A percentile compares a stretch with the other conserved stretches of the same genome.
Evolutionary conservation across 495 filamentous ascomycete genomes (phyloP).

Genomic region (Neurospora terricola): DNA sequence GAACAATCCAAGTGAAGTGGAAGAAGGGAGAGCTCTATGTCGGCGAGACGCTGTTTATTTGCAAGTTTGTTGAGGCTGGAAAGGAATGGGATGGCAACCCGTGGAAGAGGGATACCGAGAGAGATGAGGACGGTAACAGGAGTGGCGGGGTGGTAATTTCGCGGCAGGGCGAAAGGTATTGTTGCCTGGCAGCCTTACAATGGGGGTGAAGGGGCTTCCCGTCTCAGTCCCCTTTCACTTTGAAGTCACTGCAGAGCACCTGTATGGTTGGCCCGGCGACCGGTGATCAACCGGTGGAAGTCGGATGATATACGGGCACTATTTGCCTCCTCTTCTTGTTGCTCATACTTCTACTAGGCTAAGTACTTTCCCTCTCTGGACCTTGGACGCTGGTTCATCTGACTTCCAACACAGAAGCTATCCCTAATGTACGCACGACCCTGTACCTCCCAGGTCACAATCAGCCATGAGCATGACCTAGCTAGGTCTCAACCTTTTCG

Average conservation of each 20-base stretch:
- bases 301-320: neutral
- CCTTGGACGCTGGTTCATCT: neutral
- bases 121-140: neutral
- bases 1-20: neutral
- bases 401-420: neutral
- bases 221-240: neutral
- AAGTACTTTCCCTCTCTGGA: neutral
- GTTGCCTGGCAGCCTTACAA: neutral
- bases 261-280: neutral
- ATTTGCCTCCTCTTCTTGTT: neutral
- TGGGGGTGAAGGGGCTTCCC: neutral
- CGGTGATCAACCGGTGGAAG: neutral
- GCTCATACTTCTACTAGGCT: neutral
- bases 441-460: neutral
- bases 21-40: neutral
- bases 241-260: neutral
- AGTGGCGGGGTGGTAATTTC: neutral
- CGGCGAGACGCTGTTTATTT: neutral
- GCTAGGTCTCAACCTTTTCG: slow-evolving; percentile 5
- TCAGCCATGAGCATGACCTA: neutral
- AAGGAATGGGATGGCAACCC: neutral
- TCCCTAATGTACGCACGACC: neutral
- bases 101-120: neutral
- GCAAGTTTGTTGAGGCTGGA: neutral
- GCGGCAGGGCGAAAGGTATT: neutral